Evolutionary conservation across 768 basidiomycete genomes (phyloP).

Genomic region (Obba rivulosa): DNA sequence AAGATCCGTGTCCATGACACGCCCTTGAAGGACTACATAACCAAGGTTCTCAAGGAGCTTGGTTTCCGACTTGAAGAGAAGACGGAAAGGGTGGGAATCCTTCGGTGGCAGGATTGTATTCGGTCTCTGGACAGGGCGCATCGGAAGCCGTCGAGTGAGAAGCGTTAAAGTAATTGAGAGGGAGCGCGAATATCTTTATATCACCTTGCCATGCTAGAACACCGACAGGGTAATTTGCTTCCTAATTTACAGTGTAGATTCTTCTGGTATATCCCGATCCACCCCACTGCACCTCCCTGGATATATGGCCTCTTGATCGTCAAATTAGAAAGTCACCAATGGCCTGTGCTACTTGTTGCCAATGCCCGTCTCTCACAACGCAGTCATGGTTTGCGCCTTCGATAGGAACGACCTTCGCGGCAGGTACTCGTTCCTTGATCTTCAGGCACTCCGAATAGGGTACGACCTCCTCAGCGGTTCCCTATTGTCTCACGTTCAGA

Average conservation of each 20-base stretch:
- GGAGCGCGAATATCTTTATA: neutral
- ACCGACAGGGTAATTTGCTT: neutral
- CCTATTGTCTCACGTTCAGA: slow-evolving; percentile 28
- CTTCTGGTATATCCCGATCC: no score
- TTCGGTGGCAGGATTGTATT: slow-evolving; percentile 49
- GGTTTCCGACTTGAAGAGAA: slow-evolving; percentile 46
- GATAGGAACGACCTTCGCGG: slow-evolving; percentile 41
- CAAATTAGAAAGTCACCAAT: slow-evolving; percentile 12
- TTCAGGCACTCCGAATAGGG: slow-evolving; percentile 44
- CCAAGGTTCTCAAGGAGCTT: slow-evolving; percentile 36
- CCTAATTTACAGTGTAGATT: neutral
- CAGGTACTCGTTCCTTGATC: slow-evolving; percentile 42
- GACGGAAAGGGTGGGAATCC: slow-evolving; percentile 44
- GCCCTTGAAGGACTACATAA: slow-evolving; percentile 46
- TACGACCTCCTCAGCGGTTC: slow-evolving; percentile 56
- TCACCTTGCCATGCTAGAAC: neutral
- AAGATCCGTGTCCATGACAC: slow-evolving; percentile 43
- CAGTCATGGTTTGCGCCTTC: slow-evolving; percentile 50
- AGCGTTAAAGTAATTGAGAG: neutral
- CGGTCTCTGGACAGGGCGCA: slow-evolving; percentile 37
- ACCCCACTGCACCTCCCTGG: no score
- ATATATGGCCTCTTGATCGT: neutral
- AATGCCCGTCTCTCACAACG: slow-evolving; percentile 13
- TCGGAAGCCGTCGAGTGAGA: slow-evolving; percentile 35
- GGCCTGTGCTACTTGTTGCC: slow-evolving; percentile 13